Base-by-base conservation (phyloP, 495 filamentous ascomycete species). In the Aspergillus cavernicola region DNA sequence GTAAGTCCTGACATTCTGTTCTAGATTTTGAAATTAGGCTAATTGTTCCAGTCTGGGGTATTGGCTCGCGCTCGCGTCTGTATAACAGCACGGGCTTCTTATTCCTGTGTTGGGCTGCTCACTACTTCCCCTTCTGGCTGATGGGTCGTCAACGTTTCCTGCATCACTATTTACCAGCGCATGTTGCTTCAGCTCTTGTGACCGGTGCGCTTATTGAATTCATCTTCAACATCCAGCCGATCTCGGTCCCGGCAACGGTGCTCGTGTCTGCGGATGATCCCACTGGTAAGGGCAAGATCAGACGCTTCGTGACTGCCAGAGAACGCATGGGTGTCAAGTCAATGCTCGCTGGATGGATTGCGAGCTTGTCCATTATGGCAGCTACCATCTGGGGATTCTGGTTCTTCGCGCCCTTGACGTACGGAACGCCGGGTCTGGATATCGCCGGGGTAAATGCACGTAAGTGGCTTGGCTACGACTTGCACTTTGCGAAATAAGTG, bases 31-130 rank as follows among this genome's bases (percentile, higher is more conserved):
- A 7, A 9, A 19, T 3, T 16, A 33, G 37, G 49, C 51, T 58
- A 51, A 57, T n/a, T 9, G n/a, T 32, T 43, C 45, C 52, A 74
- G 72, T 76, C 42, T 72, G 68, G 68, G 69, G 67, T n/a, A 48
- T 69, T 85, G 91, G 91, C 62, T 88, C 93, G 28, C 90, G 93
- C 47, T 91, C 87, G 29, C 89, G 91, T 51, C 81, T 98, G 55
- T 98, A 98, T 71, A 96, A 97, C 79, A 95, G 89, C 55, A 97
- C 95, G 0, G 93, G 93, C 37, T 98, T 98, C 83, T 88, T 98
- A 71, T 97, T 96, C 83, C 87, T 98, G 52, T 80, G 79, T 70
- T 87, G 84, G 84, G 82, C 79, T n/a, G 81, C 84, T 28, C 84
- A 87, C 66, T 87, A 86, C 68, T 73, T 85, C 67, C 84, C 84